Evolutionary conservation across 164 flowering plant genomes (phyloP), one percentile per base, ranked within the genome.

Genomic region (Vitis vinifera): DNA sequence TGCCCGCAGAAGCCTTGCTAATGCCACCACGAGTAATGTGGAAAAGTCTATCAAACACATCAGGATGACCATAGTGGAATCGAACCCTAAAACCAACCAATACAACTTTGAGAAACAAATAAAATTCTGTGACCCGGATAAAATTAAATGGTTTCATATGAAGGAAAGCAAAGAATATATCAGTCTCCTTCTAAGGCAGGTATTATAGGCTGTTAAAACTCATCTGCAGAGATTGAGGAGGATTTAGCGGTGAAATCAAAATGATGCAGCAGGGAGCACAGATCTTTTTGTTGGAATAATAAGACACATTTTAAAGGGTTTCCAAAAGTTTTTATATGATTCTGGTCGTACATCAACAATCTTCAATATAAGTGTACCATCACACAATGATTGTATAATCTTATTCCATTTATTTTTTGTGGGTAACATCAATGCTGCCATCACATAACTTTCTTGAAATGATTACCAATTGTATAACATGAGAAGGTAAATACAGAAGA

Each of bases 21-120:
- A 96, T 89, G 63, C 99, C 99, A 58, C 97, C 98, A 67, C 97
- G 90, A 48, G 99, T 96, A 52, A 96, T 85, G 85, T 96, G 99
- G 75, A 96, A 96, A 55, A 93, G 79, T 77, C 99, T 83, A 72
- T 96, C 98, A 73, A 96, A 96, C 11, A 96, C 97, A 77, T 96
- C 99, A 44, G 98, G 99, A 87, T 96, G 99, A 59, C 99, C 99
- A 79, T 96, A 96, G 66, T 96, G 99, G 84, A 93, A 96, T 1
- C 98, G 88, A 60, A 93, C 91, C 95, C 99, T 96, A 71, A 16
- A 77, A 68, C 31, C 68, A 79, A 70, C 55, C 68, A 76, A 68
- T 6, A 57, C 3, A 65, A 67, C 27, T 10, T 62, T 62, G 16
- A 62, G 17, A 8, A 16, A 9, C 8, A 56, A 67, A 47, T 37